Evolutionary conservation across 495 filamentous ascomycete genomes (phyloP), one percentile per base, ranked within the genome.

Genomic region (Neurospora cerealis): DNA sequence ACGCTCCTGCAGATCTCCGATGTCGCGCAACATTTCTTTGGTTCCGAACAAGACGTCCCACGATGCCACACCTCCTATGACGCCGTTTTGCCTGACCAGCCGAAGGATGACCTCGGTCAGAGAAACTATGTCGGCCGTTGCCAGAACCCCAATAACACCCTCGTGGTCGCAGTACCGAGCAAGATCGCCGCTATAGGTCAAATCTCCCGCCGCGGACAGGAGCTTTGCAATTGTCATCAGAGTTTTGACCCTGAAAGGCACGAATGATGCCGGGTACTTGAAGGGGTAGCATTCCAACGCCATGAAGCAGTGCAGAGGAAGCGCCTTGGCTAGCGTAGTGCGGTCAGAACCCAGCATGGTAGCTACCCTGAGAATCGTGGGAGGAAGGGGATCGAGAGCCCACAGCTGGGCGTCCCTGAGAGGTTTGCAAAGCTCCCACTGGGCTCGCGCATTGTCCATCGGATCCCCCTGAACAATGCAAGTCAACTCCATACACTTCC

Each of bases 101-200:
- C 77, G 76, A 28, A 86, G 73, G 15, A 85, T 46, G 11, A 74
- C 74, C 69, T 86, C 82, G 75, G 82, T 83, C 54, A 87, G 76
- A n/a, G 80, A 83, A 13, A 80, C 77, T 39, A 83, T 83, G 40
- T 86, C 83, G 15, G 76, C 79, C 38, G 74, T 76, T 3, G 72
- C 72, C 34, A 85, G 41, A 3, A 76, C 71, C 3, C 78, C 75
- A 10, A 78, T 74, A 4, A 84, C 60, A 28, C 73, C 73, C 70
- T 81, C 74, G 40, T 75, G 72, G 34, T 75, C 40, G 73, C 75
- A 76, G 34, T 40, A 60, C 7, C 74, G 71, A 2, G 77, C 73
- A 10, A 78, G 48, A 9, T 72, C 72, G 39, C 75, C 76, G 11
- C 54, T 75, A 5, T 75, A 73, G 2, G 80, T 73, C 8, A 77